Evolutionary conservation across 352 stramenopile genomes (phyloP).

Genomic region (Phytophthora citricola): DNA sequence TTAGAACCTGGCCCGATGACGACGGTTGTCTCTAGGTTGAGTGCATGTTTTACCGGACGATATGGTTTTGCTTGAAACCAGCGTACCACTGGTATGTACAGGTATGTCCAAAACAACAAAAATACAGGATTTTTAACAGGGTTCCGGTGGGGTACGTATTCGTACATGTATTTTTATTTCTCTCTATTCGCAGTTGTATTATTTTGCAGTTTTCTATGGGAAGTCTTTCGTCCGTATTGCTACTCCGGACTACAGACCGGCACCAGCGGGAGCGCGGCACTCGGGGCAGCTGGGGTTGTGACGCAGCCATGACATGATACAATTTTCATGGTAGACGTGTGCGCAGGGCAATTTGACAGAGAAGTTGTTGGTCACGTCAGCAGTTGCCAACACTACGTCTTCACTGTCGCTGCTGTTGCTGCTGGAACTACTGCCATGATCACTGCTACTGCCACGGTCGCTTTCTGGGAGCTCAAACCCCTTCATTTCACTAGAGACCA

Average conservation of each 20-base stretch:
- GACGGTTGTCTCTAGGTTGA: not conserved
- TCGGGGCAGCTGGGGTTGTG: constrained; percentile 66
- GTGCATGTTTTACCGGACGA: too few relatives aligned
- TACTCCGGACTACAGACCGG: not conserved
- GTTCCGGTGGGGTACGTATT: too few relatives aligned
- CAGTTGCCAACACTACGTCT: not conserved
- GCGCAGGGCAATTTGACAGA: constrained; percentile 57
- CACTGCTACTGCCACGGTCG: not conserved
- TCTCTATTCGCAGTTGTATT: not conserved
- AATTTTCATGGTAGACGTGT: constrained; percentile 73
- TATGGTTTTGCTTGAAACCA: too few relatives aligned
- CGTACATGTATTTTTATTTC: too few relatives aligned
- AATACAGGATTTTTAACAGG: too few relatives aligned
- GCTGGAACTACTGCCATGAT: not conserved
- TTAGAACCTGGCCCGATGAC: too few relatives aligned
- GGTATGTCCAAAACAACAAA: too few relatives aligned
- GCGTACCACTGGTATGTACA: too few relatives aligned
- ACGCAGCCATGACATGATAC: constrained; percentile 70
- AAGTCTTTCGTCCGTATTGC: not conserved
- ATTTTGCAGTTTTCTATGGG: constrained; percentile 13
- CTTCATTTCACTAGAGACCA: constrained; percentile 33
- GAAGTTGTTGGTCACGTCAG: constrained; percentile 22
- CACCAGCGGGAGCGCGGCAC: constrained; percentile 52
- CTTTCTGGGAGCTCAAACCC: constrained; percentile 21
- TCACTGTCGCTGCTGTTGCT: constrained; percentile 5